phyloP scores from a whole-genome alignment of 2,329 filamentous ascomycete genomes.

The Thelonectria rubi region DNA sequence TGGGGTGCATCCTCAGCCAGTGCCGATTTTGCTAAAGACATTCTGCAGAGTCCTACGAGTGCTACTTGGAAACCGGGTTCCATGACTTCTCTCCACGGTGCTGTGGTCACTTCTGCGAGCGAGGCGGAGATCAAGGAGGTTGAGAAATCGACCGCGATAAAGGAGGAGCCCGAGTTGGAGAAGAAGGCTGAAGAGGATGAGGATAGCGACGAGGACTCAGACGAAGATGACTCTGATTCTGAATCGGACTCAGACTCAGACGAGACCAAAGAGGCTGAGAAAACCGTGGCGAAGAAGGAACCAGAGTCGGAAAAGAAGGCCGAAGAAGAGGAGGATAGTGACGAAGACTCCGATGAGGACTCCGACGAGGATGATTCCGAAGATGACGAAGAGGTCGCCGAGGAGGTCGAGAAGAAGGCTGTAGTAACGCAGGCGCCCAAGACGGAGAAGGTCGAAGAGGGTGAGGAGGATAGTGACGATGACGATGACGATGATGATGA shows the following conservation, averaged over 20 bases:
- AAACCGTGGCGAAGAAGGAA: conserved; percentile 50
- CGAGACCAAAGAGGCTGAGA: conserved; percentile 50
- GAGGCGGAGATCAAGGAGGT: conserved; percentile 51
- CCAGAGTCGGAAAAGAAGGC: conserved; percentile 32
- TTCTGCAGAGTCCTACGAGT: conserved; percentile 55
- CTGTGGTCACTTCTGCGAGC: conserved; percentile 46
- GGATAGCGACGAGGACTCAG: conserved; percentile 38
- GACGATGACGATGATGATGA: conserved; percentile 25
- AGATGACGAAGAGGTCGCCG: too few relatives aligned
- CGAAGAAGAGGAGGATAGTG: conserved; percentile 38
- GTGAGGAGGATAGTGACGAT: conserved; percentile 23
- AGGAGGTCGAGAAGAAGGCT: conserved; percentile 18
- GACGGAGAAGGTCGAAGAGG: conserved; percentile 19
- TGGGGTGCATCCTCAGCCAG: conserved; percentile 47
- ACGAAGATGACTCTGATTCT: conserved; percentile 29
- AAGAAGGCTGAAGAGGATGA: conserved; percentile 44
- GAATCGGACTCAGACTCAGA: too few relatives aligned
- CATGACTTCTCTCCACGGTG: conserved; percentile 40
- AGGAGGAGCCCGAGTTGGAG: conserved; percentile 52
- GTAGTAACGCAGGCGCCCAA: not conserved
- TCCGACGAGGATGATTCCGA: conserved; percentile 35
- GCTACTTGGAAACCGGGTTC: conserved; percentile 52
- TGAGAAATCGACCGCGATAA: conserved; percentile 43
- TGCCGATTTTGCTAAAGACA: conserved; percentile 40
- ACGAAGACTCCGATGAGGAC: conserved; percentile 36